A percentile compares a stretch with the other conserved stretches of the same genome.
These are phyloP conservation scores for Phragmites australis DNA, from an alignment of 176 grass and related monocot species.

Conservation along the genomic window DNA sequence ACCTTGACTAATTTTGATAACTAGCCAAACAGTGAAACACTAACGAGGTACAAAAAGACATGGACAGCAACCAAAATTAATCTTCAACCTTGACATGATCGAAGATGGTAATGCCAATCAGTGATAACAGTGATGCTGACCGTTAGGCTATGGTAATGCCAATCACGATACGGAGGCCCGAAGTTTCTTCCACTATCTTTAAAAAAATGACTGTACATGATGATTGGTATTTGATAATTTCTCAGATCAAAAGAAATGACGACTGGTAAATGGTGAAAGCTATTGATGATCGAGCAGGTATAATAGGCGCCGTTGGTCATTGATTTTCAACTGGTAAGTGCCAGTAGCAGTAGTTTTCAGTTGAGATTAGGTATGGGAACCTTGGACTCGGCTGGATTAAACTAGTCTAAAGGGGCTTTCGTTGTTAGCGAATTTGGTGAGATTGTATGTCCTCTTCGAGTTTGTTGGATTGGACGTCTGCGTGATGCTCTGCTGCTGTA, in stretches of 20 bases:
- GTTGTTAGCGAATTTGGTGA: slow-evolving; percentile 47
- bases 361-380: slow-evolving; percentile 30
- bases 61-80: background rate
- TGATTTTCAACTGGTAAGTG: slow-evolving; percentile 20
- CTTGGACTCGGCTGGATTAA: slow-evolving; percentile 33
- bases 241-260: background rate
- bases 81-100: slow-evolving; percentile 31
- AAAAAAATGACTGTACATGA: too few relatives aligned
- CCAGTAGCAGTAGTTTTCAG: slow-evolving; percentile 23
- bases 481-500: slow-evolving; percentile 37
- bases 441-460: slow-evolving; percentile 46
- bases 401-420: slow-evolving; percentile 28
- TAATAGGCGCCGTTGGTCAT: background rate
- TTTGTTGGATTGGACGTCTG: slow-evolving; percentile 39
- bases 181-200: too few relatives aligned
- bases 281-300: background rate
- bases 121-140: background rate
- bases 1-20: slow-evolving; percentile 8
- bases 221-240: slow-evolving; percentile 6
- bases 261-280: background rate
- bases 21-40: background rate
- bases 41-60: background rate
- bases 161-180: too few relatives aligned
- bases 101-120: background rate
- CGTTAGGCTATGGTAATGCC: too few relatives aligned